phyloP scores from a whole-genome alignment of 176 grass and related monocot genomes.

The Melocanna baccifera region DNA sequence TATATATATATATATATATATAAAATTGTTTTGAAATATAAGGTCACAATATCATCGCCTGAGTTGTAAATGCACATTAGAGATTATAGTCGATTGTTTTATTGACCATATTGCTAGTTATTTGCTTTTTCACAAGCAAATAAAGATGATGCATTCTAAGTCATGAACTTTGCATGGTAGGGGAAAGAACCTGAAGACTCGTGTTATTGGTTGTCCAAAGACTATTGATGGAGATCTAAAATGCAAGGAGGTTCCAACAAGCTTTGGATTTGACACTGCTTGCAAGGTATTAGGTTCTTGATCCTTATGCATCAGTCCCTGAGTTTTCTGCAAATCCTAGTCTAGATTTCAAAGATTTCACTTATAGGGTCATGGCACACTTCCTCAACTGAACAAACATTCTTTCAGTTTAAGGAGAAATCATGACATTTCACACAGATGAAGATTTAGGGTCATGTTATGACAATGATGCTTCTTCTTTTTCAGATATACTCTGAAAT shows the following conservation, averaged over 20 bases:
- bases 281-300: slow-evolving; percentile 65
- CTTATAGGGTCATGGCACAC: neutral
- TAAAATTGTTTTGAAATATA: slow-evolving; percentile 5
- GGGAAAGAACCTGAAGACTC: slow-evolving; percentile 77
- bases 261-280: slow-evolving; percentile 99
- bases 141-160: slow-evolving; percentile 5
- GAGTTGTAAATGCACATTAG: neutral
- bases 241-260: slow-evolving; percentile 94
- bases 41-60: neutral
- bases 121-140: neutral
- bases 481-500: slow-evolving; percentile 98
- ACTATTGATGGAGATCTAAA: slow-evolving; percentile 98
- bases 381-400: neutral
- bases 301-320: neutral
- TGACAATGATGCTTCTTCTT: neutral
- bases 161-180: slow-evolving; percentile 33
- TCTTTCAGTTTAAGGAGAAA: neutral
- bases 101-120: neutral
- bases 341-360: neutral
- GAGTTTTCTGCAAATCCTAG: neutral
- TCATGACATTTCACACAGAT: neutral
- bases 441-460: neutral
- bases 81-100: neutral
- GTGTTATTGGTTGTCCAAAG: slow-evolving; percentile 97
- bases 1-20: too few relatives aligned